Conservation (phyloP, 495 filamentous ascomycete species). For the Cudoniella acicularis region DNA sequence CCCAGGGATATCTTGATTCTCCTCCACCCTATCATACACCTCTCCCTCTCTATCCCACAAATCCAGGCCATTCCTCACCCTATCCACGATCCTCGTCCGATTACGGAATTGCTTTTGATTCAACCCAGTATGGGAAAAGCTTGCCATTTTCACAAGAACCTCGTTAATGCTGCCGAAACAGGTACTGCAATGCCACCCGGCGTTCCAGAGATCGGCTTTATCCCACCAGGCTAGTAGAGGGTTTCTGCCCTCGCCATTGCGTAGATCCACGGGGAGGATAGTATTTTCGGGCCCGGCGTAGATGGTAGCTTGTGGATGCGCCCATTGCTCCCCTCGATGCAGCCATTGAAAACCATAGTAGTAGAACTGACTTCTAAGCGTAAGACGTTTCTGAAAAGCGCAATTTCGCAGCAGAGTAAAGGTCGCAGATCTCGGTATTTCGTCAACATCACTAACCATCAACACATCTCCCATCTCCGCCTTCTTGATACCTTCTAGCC, state of each 20-base stretch:
- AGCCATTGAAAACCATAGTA: slow-evolving; percentile 47
- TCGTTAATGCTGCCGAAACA: slow-evolving; percentile 39
- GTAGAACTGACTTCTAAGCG: slow-evolving; percentile 37
- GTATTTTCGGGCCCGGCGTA: slow-evolving; percentile 33
- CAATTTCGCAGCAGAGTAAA: slow-evolving; percentile 40
- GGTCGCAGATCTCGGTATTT: slow-evolving; percentile 34
- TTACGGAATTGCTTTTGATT: slow-evolving; percentile 35
- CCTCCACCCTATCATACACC: slow-evolving; percentile 30
- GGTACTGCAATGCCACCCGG: slow-evolving; percentile 43
- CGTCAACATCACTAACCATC: slow-evolving; percentile 39
- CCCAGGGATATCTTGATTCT: slow-evolving; percentile 33
- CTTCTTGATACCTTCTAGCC: slow-evolving; percentile 24
- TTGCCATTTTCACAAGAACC: slow-evolving; percentile 38
- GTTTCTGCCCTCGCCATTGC: slow-evolving; percentile 30
- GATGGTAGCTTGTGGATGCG: slow-evolving; percentile 42
- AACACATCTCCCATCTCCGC: slow-evolving; percentile 31
- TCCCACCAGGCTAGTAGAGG: slow-evolving; percentile 20
- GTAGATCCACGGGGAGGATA: slow-evolving; percentile 37
- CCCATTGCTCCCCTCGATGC: slow-evolving; percentile 36
- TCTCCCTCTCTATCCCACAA: slow-evolving; percentile 34
- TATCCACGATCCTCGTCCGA: slow-evolving; percentile 31
- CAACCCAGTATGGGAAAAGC: slow-evolving; percentile 37
- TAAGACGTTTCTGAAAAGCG: slow-evolving; percentile 32
- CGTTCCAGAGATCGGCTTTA: slow-evolving; percentile 30
- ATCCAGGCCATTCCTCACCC: slow-evolving; percentile 39